These are phyloP conservation scores for Climacium dendroides DNA, from an alignment of 225 moss, liverwort and hornwort species.

Conservation along the genomic window DNA sequence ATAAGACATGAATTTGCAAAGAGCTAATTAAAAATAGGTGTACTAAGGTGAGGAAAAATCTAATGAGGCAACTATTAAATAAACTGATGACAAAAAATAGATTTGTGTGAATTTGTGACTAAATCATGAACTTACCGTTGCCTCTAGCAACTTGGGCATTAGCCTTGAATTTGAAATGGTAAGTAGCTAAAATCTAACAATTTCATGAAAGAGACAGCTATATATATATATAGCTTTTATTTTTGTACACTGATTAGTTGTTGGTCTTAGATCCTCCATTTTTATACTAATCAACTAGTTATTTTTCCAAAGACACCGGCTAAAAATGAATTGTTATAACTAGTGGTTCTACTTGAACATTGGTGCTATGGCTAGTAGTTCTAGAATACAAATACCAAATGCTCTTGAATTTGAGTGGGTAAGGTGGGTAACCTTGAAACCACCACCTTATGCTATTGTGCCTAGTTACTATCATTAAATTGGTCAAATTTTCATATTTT, in stretches of 20 bases:
- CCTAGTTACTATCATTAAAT: too few relatives aligned
- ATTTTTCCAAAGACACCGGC: too few relatives aligned
- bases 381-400: not conserved
- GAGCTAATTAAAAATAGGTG: not conserved
- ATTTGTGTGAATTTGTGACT: not conserved
- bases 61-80: not conserved
- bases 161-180: not conserved
- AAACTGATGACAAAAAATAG: not conserved
- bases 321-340: too few relatives aligned
- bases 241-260: not conserved
- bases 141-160: rapidly evolving
- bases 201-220: rapidly evolving
- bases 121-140: not conserved
- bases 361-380: not conserved
- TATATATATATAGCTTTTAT: not conserved
- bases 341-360: rapidly evolving
- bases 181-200: not conserved
- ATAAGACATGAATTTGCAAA: not conserved
- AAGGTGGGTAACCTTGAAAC: not conserved
- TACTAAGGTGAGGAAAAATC: not conserved
- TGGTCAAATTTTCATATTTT: not conserved
- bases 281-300: not conserved
- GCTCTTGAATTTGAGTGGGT: too few relatives aligned
- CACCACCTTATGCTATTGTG: not conserved
- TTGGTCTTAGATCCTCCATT: not conserved